Conservation (phyloP, 1,284 basidiomycete genomes). For the Ustilago xerochloae region DNA sequence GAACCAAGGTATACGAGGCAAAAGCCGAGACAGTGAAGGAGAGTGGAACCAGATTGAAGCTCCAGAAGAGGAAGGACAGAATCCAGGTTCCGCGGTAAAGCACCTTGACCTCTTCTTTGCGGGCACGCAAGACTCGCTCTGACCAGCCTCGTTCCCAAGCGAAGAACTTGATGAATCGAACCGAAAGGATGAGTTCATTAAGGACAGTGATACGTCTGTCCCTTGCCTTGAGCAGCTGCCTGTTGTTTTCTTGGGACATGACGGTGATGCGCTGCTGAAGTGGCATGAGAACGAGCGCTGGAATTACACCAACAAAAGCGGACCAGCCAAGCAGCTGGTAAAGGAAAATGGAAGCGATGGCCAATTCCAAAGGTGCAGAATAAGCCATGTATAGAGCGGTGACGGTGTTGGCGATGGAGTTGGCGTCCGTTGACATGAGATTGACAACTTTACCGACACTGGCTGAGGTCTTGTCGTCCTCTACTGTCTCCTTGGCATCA, state of each 20-base stretch:
- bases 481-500: neutral
- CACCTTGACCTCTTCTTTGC: slow-evolving; percentile 34
- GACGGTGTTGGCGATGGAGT: slow-evolving; percentile 11
- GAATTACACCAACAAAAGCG: slow-evolving; percentile 45
- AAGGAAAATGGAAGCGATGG: slow-evolving; percentile 44
- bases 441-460: slow-evolving; percentile 48
- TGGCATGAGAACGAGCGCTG: slow-evolving; percentile 40
- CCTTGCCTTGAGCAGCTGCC: slow-evolving; percentile 15
- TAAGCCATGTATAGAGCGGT: slow-evolving; percentile 29
- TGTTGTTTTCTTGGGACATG: slow-evolving; percentile 16
- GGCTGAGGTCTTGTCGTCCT: slow-evolving; percentile 30
- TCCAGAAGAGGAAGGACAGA: slow-evolving; percentile 5
- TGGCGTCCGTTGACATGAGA: slow-evolving; percentile 40
- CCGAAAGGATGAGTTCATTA: slow-evolving; percentile 49
- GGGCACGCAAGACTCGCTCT: slow-evolving; percentile 21
- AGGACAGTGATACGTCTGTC: slow-evolving; percentile 46
- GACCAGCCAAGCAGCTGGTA: slow-evolving; percentile 55
- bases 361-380: slow-evolving; percentile 46
- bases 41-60: slow-evolving; percentile 40
- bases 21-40: slow-evolving; percentile 47
- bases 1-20: slow-evolving; percentile 45
- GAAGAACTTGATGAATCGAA: slow-evolving; percentile 60
- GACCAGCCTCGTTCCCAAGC: slow-evolving; percentile 53
- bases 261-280: slow-evolving; percentile 37
- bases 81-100: slow-evolving; percentile 10